Evolutionary conservation across 345 rosid genomes (phyloP), one percentile per base, ranked within the genome.

Genomic region (Aethionema arabicum): DNA sequence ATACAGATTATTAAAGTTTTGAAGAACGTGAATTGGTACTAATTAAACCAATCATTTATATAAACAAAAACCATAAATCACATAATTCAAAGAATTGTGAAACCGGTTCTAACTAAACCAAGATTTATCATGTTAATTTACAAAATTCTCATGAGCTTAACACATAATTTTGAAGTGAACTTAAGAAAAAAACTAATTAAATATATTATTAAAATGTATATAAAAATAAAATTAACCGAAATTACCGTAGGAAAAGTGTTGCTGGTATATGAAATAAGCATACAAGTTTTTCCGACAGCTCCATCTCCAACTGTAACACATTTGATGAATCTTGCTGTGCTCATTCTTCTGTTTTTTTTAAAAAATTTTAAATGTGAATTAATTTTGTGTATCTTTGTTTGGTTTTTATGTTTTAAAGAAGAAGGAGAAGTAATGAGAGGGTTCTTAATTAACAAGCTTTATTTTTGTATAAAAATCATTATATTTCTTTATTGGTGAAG

Each of bases 301-400:
- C 95, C 95, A 73, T 87, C 95, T 12, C 95, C 95, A 1, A 87
- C 83, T 2, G 95, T 87, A 11, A 87, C 95, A 56, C 90, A 86
- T 80, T 86, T 86, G 74, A 86, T 82, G 66, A 82, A 86, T 61
- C 90, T 84, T 45, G 95, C 70, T 11, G 87, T 82, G 51, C 78
- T 86, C 95, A 86, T 86, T 50, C 59, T 56, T 66, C 55, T 31
- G 16, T 41, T 5, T 54, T 29, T 38, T 53, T 21, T 21, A 21
- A 21, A 21, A 21, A 21, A 21, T 21, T 21, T 21, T 21, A 21
- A 21, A 21, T 56, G 3, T 55, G 63, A 10, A 12, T 53, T 10
- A n/a, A n/a, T 48, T 40, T 3, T 40, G 44, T 63, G 33, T 49
- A 12, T 56, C 54, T 40, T 8, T 70, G 41, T 51, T 49, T 71